Percentiles rank a stretch among this genome's conserved stretches.
Evolutionary conservation across 768 basidiomycete species (phyloP).

Genomic region (Sporobolomyces phaffii): DNA sequence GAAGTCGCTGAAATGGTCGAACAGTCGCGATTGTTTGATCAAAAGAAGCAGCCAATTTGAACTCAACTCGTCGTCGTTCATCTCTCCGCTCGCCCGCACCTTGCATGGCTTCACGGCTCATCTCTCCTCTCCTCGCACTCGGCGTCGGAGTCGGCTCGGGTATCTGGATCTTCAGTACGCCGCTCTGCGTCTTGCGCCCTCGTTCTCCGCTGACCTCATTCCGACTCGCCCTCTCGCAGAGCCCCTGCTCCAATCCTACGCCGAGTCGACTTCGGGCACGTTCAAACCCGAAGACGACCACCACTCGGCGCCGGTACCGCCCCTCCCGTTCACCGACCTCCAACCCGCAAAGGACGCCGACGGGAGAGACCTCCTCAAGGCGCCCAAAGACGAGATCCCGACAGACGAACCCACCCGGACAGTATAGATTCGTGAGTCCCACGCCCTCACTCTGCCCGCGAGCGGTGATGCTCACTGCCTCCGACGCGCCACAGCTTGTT

Average conservation of each 20-base stretch:
- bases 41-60: too few species aligned
- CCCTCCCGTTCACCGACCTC: conserved; percentile 16
- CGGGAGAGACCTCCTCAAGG: conserved; percentile 18
- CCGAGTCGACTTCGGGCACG: conserved; percentile 23
- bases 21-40: background rate
- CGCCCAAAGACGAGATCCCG: conserved; percentile 29
- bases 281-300: conserved; percentile 37
- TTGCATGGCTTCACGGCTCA: conserved; percentile 1
- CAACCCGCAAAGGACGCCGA: conserved; percentile 24
- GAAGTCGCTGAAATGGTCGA: background rate
- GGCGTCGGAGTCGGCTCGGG: conserved; percentile 19
- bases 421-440: too few species aligned
- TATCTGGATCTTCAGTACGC: conserved; percentile 31
- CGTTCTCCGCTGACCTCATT: background rate
- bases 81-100: background rate
- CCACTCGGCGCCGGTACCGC: conserved; percentile 28
- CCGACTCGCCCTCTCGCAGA: conserved; percentile 5
- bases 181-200: background rate
- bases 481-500: too few species aligned
- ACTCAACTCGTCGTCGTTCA: too few species aligned
- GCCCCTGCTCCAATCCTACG: conserved; percentile 32
- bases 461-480: too few species aligned
- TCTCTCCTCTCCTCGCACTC: conserved; percentile 14
- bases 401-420: conserved; percentile 14
- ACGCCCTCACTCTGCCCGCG: too few species aligned